Evolutionary conservation across 208 protist genomes (phyloP), one percentile per base, ranked within the genome.

Genomic region (Vickermania spadyakhi): DNA sequence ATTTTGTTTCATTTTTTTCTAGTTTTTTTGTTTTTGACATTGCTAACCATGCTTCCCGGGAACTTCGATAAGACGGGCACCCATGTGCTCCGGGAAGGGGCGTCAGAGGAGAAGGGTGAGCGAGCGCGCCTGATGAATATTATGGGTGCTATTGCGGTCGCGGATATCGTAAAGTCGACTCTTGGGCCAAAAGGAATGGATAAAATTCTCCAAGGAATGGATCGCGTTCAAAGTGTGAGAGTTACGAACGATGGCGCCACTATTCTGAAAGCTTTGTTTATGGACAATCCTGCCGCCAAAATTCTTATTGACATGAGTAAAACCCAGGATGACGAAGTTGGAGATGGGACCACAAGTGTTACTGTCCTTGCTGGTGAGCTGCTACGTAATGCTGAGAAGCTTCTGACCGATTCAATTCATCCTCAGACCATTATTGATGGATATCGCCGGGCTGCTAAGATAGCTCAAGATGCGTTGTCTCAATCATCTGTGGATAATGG

Each of bases 231-330:
- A 30, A 79, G 77, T 13, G 84, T 99, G 0, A 84, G 89, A 23
- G 94, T 99, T 27, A 99, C 98, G 7, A 99, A 99, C 72, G 99
- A 99, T 75, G 99, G 99, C 62, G 98, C 98, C 7, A 99, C 99
- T 1, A 99, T 99, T 66, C 81, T 99, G 2, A 99, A 99, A 73
- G 93, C 85, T 7, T 83, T 99, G 25, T 84, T 91, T 55, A 85
- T 99, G 62, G 98, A 99, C 66, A 99, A 99, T 70, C 96, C 98
- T 11, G 97, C 98, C 3, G 98, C 97, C 28, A 99, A 99, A 64
- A 95, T 99, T 71, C 81, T 99, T 45, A 97, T 99, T 69, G 96
- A 99, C 55, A 98, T 99, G 74, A 97, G 96, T 31, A 98, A 99
- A 77, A 96, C 96, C 2, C 98, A 99, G 78, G 99, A 99, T 73